Percentiles rank a stretch among this genome's conserved stretches.
phyloP scores from a whole-genome alignment of 164 flowering plant genomes.

The Taxillus chinensis region DNA sequence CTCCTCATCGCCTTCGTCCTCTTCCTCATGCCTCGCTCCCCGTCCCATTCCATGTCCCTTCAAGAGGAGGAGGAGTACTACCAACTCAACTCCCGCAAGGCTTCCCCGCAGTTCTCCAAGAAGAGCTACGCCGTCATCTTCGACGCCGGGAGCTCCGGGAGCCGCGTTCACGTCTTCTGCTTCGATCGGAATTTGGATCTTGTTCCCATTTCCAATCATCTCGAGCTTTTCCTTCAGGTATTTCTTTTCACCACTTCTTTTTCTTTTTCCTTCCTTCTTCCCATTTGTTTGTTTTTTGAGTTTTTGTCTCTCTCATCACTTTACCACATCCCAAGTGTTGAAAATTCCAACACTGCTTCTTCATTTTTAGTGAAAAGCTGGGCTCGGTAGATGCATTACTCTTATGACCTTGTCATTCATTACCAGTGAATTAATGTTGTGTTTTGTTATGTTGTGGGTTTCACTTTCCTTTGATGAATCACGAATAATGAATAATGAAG shows the following conservation, averaged over 20 bases:
- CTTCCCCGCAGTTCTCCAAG: conserved; percentile 14
- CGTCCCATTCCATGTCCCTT: conserved; percentile 15
- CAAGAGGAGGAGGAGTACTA: not conserved
- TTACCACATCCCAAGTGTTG: too few species aligned
- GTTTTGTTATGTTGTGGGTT: too few species aligned
- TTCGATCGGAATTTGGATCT: conserved; percentile 72
- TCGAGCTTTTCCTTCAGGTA: conserved; percentile 82
- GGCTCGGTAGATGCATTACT: too few species aligned
- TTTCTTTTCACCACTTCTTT: not conserved
- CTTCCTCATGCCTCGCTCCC: conserved; percentile 44
- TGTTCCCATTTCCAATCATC: conserved; percentile 65
- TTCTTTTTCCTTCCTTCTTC: not conserved
- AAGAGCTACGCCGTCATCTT: conserved; percentile 67
- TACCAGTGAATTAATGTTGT: too few species aligned
- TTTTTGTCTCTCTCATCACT: not conserved
- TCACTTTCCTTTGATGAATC: too few species aligned
- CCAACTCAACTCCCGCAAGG: conserved; percentile 17
- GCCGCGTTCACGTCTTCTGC: conserved; percentile 83
- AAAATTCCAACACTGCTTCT: too few species aligned
- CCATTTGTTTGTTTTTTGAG: not conserved
- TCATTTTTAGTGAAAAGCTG: too few species aligned
- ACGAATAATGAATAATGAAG: too few species aligned
- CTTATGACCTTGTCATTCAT: too few species aligned
- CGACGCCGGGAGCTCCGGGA: conserved; percentile 98
- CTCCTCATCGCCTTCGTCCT: conserved; percentile 54